Percentiles rank a stretch among this genome's conserved stretches.
Conservation (phyloP, 192 early-diverging fungal species). For the Umbelopsis sp. region DNA sequence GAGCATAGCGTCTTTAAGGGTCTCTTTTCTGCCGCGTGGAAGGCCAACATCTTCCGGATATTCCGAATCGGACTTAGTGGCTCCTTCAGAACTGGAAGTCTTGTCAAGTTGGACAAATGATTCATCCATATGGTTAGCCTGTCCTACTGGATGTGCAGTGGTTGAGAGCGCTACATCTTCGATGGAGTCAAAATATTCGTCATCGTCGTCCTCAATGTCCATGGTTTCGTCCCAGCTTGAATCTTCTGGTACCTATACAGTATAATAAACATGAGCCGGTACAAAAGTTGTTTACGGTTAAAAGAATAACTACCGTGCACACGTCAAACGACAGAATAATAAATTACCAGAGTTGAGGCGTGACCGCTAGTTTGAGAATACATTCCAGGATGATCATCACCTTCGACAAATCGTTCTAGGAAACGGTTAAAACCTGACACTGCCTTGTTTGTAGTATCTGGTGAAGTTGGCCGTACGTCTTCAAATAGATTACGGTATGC, state of each 20-base stretch:
- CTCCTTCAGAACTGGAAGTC: conserved; percentile 46
- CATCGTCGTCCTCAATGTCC: neutral
- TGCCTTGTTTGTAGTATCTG: neutral
- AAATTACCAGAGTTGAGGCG: neutral
- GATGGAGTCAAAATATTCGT: neutral
- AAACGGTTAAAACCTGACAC: neutral
- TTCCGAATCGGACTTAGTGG: conserved; percentile 37
- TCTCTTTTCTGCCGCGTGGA: conserved; percentile 53
- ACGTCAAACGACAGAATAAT: no score
- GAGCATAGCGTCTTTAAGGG: conserved; percentile 47
- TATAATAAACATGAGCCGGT: neutral
- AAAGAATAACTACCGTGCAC: no score
- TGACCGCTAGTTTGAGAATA: neutral
- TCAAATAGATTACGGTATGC: conserved; percentile 22
- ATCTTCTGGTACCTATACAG: neutral
- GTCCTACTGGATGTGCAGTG: neutral
- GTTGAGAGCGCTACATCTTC: neutral
- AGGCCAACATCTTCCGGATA: conserved; percentile 35
- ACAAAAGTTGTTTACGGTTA: no score
- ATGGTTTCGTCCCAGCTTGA: neutral
- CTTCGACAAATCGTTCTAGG: neutral
- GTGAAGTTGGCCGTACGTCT: conserved; percentile 12
- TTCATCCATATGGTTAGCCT: conserved; percentile 38
- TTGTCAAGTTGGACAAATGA: conserved; percentile 57
- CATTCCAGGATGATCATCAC: conserved; percentile 14